Evolutionary conservation across 345 rosid genomes (phyloP).

Genomic region (Corchorus olitorius): DNA sequence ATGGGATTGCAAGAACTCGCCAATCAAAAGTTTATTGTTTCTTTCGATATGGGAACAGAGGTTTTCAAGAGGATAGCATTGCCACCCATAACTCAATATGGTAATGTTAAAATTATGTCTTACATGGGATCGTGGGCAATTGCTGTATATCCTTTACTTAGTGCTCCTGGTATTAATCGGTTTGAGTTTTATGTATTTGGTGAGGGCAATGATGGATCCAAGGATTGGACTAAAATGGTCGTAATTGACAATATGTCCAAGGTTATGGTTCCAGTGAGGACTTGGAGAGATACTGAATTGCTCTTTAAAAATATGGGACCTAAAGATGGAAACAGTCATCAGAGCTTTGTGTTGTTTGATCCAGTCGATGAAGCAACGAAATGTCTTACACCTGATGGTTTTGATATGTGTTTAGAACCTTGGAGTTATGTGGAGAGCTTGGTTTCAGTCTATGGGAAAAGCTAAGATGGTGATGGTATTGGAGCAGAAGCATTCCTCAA

Average conservation of each 20-base stretch:
- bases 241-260: not conserved
- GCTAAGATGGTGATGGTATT: conserved; percentile 8
- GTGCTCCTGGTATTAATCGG: not conserved
- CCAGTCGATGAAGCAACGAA: not conserved
- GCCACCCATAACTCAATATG: not conserved
- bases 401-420: conserved; percentile 23
- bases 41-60: conserved; percentile 33
- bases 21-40: conserved; percentile 19
- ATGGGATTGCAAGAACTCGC: conserved; percentile 11
- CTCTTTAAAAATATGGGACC: conserved; percentile 14
- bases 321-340: not conserved
- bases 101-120: conserved; percentile 21
- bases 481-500: conserved; percentile 12
- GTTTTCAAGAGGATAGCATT: conserved; percentile 15
- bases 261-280: conserved; percentile 26
- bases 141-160: conserved; percentile 27
- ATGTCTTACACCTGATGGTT: conserved; percentile 11
- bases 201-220: not conserved
- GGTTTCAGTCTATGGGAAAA: conserved; percentile 22
- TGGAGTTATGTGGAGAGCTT: conserved; percentile 39
- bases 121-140: conserved; percentile 32
- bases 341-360: conserved; percentile 9
- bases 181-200: conserved; percentile 32
- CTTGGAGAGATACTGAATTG: conserved; percentile 28
- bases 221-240: conserved; percentile 13